These are phyloP conservation scores for Acanthamoeba royreba DNA, from an alignment of 208 protist genomes.

Conservation along the genomic window DNA sequence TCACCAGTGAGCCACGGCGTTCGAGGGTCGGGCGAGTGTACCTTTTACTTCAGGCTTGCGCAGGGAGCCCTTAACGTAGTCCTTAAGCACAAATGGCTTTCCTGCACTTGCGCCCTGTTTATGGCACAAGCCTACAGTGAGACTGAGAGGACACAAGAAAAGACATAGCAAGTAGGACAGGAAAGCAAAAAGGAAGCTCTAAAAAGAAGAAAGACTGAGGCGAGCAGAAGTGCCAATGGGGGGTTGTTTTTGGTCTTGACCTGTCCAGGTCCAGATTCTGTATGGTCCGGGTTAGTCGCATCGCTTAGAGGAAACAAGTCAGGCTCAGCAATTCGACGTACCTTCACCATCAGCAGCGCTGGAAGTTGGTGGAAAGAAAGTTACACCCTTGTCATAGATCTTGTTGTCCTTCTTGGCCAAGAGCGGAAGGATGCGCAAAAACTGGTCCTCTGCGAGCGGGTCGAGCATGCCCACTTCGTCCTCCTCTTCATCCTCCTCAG, in stretches of 20 bases:
- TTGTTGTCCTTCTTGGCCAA: constrained; percentile 3
- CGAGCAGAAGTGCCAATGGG: no score
- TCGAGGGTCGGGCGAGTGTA: neutral
- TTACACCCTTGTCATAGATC: neutral
- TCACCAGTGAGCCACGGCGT: neutral
- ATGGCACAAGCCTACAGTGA: neutral
- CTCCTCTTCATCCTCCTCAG: neutral
- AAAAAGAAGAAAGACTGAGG: no score
- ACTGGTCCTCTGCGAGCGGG: neutral
- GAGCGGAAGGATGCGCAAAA: neutral
- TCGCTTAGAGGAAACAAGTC: no score
- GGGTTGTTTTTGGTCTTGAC: no score
- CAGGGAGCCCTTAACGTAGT: neutral
- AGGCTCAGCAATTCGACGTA: no score
- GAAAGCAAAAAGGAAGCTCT: no score
- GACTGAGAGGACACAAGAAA: neutral
- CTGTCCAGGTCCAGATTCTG: no score
- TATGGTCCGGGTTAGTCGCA: no score
- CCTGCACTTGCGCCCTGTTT: neutral
- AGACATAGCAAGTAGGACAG: neutral
- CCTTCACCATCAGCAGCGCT: no score
- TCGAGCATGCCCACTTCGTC: neutral
- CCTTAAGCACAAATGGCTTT: neutral
- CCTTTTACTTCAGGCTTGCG: neutral
- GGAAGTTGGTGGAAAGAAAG: constrained; percentile 19